These are phyloP conservation scores for Didymella lethalis DNA, from an alignment of 2,329 filamentous ascomycete species.

Conservation along the genomic window DNA sequence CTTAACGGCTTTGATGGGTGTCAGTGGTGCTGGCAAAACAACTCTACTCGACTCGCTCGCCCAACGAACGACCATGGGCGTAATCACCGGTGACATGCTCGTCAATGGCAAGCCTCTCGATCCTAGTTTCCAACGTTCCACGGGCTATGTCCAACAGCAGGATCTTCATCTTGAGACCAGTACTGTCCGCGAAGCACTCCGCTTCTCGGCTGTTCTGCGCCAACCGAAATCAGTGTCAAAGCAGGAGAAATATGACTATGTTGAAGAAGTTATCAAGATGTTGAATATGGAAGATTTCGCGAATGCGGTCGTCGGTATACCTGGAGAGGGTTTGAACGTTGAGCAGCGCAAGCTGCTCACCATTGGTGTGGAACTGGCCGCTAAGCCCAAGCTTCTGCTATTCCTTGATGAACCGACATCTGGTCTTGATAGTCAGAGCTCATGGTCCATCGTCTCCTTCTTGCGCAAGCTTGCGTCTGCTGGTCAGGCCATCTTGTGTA, in stretches of 20 bases:
- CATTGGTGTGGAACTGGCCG: constrained; percentile 75
- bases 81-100: constrained; percentile 51
- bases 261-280: constrained; percentile 71
- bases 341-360: constrained; percentile 75
- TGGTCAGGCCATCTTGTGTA: constrained; percentile 57
- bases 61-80: constrained; percentile 47
- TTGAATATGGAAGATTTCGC: constrained; percentile 73
- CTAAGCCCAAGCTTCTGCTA: constrained; percentile 69
- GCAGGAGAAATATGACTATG: constrained; percentile 67
- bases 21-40: constrained; percentile 51
- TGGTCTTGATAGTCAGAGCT: constrained; percentile 65
- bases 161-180: constrained; percentile 51
- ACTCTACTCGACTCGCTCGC: constrained; percentile 50
- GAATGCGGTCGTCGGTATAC: constrained; percentile 69
- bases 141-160: constrained; percentile 53
- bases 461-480: constrained; percentile 66
- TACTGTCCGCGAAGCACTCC: constrained; percentile 49
- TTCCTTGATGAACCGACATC: constrained; percentile 68
- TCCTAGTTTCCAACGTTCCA: constrained; percentile 49
- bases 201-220: constrained; percentile 48
- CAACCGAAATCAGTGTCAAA: constrained; percentile 64
- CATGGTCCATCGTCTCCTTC: constrained; percentile 70
- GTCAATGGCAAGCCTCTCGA: constrained; percentile 49
- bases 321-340: constrained; percentile 70
- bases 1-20: constrained; percentile 52